phyloP scores from a whole-genome alignment of 805 yeast genomes.

The Tetrapisispora pingtungensis region DNA sequence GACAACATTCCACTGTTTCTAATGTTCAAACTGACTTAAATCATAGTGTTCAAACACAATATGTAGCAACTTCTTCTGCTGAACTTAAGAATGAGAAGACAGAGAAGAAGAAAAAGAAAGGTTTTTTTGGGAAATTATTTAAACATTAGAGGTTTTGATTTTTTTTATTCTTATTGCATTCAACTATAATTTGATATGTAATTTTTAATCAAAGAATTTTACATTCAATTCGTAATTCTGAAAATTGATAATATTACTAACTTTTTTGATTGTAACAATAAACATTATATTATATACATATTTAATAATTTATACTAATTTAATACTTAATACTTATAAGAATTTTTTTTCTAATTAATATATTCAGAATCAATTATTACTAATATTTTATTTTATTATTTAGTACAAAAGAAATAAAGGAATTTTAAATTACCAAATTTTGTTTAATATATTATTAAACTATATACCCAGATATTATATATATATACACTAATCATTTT shows the following conservation, averaged over 20 bases:
- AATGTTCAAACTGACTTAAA: not conserved
- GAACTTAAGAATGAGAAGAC: not conserved
- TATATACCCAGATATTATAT: conserved; percentile 4
- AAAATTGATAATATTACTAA: too few relatives aligned
- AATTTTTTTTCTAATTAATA: too few relatives aligned
- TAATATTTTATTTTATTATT: too few relatives aligned
- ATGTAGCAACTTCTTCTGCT: not conserved
- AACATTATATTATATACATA: too few relatives aligned
- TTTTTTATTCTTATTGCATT: not conserved
- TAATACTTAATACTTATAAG: too few relatives aligned
- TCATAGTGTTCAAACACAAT: not conserved
- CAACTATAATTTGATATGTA: too few relatives aligned
- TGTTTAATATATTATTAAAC: conserved; percentile 3
- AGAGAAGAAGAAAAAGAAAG: conserved; percentile 1
- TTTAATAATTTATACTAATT: too few relatives aligned
- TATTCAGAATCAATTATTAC: too few relatives aligned
- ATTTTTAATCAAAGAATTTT: too few relatives aligned
- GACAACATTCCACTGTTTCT: not conserved
- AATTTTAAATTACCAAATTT: not conserved
- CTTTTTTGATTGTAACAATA: too few relatives aligned
- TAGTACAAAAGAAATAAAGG: not conserved
- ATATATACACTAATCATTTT: conserved; percentile 3
- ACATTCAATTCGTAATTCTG: not conserved
- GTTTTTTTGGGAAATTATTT: conserved; percentile 3
- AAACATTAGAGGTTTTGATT: not conserved